Conservation (phyloP, 495 filamentous ascomycete species). For the Haplographium delicatum region DNA sequence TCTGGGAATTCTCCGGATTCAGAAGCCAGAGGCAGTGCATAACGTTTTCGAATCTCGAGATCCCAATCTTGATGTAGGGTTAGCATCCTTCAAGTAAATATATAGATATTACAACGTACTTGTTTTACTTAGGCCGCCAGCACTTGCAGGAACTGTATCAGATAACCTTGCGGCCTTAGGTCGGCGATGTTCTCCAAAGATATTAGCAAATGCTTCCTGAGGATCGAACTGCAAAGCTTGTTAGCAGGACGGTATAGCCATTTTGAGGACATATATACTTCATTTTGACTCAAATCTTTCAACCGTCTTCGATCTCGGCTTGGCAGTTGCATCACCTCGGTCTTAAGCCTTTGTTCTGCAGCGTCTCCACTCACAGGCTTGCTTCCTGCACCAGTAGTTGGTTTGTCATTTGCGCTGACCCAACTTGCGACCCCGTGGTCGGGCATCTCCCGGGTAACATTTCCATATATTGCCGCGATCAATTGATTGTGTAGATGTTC, state of each 20-base stretch:
- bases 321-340: conserved; percentile 89
- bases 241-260: no score
- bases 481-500: conserved; percentile 91
- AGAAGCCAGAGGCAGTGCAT: conserved; percentile 74
- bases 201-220: conserved; percentile 54
- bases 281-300: conserved; percentile 63
- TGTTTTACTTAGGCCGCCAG: conserved; percentile 74
- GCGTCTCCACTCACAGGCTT: conserved; percentile 83
- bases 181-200: conserved; percentile 63
- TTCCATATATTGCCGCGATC: conserved; percentile 76
- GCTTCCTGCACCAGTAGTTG: conserved; percentile 60
- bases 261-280: conserved; percentile 31
- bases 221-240: conserved; percentile 53
- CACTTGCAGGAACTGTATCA: conserved; percentile 73
- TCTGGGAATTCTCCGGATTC: conserved; percentile 95
- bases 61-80: conserved; percentile 61
- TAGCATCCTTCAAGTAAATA: conserved; percentile 2
- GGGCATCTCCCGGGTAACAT: conserved; percentile 81
- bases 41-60: conserved; percentile 89
- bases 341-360: conserved; percentile 85
- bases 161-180: conserved; percentile 54
- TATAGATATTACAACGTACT: conserved; percentile 51
- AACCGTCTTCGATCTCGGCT: conserved; percentile 79
- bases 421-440: conserved; percentile 89
- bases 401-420: conserved; percentile 96